Evolutionary conservation across 2,329 filamentous ascomycete genomes (phyloP), one percentile per base, ranked within the genome.

Genomic region (Xylariomycetidae sp.): DNA sequence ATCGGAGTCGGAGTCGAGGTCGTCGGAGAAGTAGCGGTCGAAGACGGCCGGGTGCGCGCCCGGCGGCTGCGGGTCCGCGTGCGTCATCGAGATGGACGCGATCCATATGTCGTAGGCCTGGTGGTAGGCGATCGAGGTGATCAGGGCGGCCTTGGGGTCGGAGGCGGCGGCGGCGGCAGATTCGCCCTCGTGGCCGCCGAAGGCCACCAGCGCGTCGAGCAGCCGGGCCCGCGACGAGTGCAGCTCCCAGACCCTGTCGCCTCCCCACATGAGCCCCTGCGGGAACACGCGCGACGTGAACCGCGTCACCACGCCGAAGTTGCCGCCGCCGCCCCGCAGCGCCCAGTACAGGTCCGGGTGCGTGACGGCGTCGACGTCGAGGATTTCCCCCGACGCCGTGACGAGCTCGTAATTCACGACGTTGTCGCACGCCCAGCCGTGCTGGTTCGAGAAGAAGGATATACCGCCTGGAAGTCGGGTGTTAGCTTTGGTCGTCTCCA

Each of bases 311-410:
- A 45, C 25, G 10, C 40, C 42, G 23, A 45, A 43, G 31, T 45
- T 45, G 3, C 40, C 34, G n/a, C 42, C 42, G 13, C 42, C 40
- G n/a, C 37, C 42, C 29, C 36, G 35, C 16, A 45, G 40, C 19
- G 42, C 42, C 37, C 37, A 58, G 45, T 53, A 69, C 6, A 69
- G 51, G 31, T 67, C 64, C 0, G 48, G n/a, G 31, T 67, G 50
- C 5, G 51, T 36, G 1, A 44, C 33, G 2, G 42, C 23, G 11
- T 46, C 36, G n/a, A 47, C 45, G 8, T 33, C 37, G 12, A 45
- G 26, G 12, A 50, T 35, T 13, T 45, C 31, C n/a, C 48, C 48
- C 6, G 36, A 40, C 7, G 37, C 46, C 11, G 51, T 39, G 9
- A 48, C 46, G 23, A 51, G 34, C 38, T 65, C 53, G 15, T 58